These are phyloP conservation scores for Cadophora sp. DNA, from an alignment of 2,329 filamentous ascomycete species.

Conservation along the genomic window DNA sequence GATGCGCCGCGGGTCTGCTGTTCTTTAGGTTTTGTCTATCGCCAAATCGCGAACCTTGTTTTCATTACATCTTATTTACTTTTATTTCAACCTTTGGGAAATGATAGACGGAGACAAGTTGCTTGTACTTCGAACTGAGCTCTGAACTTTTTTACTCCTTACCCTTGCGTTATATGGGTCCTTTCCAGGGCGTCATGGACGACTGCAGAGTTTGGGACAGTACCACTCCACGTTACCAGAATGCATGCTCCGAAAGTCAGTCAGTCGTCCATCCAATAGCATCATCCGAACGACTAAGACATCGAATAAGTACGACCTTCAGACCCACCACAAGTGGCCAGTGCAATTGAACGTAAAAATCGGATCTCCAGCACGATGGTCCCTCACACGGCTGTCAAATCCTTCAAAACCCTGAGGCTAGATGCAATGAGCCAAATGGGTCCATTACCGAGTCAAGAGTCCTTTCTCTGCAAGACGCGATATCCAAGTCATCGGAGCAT, in stretches of 20 bases:
- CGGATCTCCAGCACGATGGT: neutral
- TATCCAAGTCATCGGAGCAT: slow-evolving; percentile 4
- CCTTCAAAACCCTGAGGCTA: neutral
- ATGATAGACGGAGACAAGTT: neutral
- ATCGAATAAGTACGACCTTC: neutral
- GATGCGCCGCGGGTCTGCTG: neutral
- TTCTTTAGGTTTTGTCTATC: neutral
- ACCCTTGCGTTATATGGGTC: neutral
- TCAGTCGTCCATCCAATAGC: neutral
- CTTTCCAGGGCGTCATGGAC: neutral
- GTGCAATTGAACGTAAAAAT: neutral
- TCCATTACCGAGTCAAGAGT: neutral
- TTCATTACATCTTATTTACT: neutral
- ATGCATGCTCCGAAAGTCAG: neutral
- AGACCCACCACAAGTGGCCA: neutral
- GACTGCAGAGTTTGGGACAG: neutral
- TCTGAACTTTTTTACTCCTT: neutral
- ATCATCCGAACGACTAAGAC: neutral
- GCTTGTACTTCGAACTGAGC: neutral
- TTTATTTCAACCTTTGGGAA: neutral
- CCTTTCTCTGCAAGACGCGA: neutral
- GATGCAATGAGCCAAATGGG: neutral
- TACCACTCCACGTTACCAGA: neutral
- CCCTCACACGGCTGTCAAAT: neutral
- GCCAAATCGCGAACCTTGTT: neutral